Evolutionary conservation across 139 green algal genomes (phyloP).

Genomic region (Micractinium conductrix): DNA sequence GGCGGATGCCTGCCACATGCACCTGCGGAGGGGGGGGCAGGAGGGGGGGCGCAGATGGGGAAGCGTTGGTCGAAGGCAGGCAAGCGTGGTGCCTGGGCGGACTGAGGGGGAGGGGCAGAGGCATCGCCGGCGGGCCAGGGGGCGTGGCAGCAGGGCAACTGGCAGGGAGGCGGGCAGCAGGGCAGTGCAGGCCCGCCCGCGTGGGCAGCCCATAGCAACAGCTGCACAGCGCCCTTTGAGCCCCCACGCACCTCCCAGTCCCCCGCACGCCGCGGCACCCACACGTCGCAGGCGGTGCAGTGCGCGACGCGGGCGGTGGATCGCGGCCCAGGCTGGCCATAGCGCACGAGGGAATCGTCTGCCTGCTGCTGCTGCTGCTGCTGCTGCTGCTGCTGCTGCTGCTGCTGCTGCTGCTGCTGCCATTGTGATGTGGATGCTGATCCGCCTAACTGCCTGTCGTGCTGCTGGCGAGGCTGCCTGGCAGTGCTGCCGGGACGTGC

Average conservation of each 20-base stretch:
- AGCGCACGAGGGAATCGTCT: neutral
- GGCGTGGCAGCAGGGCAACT: neutral
- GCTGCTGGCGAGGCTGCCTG: neutral
- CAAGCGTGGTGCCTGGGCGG: too few species aligned
- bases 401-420: constrained; percentile 4
- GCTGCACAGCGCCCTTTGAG: neutral
- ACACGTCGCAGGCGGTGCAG: constrained; percentile 39
- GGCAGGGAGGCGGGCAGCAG: neutral
- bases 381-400: neutral
- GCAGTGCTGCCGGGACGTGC: neutral
- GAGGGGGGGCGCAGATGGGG: neutral
- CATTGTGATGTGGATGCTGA: neutral
- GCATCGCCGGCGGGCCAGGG: too few species aligned
- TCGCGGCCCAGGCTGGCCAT: neutral
- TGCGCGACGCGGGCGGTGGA: constrained; percentile 11
- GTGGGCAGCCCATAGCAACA: too few species aligned
- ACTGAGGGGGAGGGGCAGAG: too few species aligned
- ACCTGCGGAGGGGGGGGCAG: neutral
- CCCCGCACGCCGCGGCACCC: constrained; percentile 20
- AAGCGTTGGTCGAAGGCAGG: neutral
- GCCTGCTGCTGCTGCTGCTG: neutral
- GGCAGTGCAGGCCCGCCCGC: too few species aligned
- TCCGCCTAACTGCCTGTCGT: too few species aligned
- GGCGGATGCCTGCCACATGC: constrained; percentile 33
- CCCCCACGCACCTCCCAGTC: constrained; percentile 28